Evolutionary conservation across 1,284 basidiomycete species (phyloP), one percentile per base, ranked within the genome.

Genomic region (Fistulina hepatica): DNA sequence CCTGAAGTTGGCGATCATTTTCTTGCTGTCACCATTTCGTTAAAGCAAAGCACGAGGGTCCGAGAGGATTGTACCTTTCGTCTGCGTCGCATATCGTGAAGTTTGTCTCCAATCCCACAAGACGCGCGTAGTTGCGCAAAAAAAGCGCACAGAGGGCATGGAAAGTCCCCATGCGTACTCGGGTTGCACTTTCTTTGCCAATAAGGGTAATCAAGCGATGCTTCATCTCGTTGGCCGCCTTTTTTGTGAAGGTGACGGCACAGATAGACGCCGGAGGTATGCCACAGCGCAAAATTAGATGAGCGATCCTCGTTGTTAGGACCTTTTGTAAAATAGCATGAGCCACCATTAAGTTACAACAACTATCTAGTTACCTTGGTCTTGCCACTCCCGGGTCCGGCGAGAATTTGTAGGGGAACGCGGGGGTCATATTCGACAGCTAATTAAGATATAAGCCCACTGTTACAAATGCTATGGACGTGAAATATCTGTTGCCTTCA

Each of bases 211-310:
- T 58, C 20, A 95, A 61, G 3, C 91, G 69, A 45, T 75, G 67
- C 43, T 74, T 71, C 90, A 94, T 92, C 61, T 94, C 90, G 45
- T 76, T 81, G 1, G 90, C 88, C 3, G 90, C 88, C 59, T 92
- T 91, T 64, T 91, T 91, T 5, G 83, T 86, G 55, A 86, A 88
- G 0, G 84, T 88, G 2, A 89, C 83, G 2, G 82, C 81, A 44
- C 79, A 82, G 58, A 89, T 82, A 32, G 76, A 64, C 4, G 65
- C 61, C 1, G 84, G 75, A 8, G 63, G 55, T 19, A 80, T 56
- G 9, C 52, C 52, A 51, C 81, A 73, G 30, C 69, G 57, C 16
- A 75, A 59, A 24, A 90, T 75, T 15, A 93, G 64, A 52, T 88
- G 69, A 0, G 81, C 85, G 24, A 91, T 83, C 11, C 88, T 69